Evolutionary conservation across 805 yeast genomes (phyloP), one percentile per base, ranked within the genome.

Genomic region (Starmerella lactis-condensi): DNA sequence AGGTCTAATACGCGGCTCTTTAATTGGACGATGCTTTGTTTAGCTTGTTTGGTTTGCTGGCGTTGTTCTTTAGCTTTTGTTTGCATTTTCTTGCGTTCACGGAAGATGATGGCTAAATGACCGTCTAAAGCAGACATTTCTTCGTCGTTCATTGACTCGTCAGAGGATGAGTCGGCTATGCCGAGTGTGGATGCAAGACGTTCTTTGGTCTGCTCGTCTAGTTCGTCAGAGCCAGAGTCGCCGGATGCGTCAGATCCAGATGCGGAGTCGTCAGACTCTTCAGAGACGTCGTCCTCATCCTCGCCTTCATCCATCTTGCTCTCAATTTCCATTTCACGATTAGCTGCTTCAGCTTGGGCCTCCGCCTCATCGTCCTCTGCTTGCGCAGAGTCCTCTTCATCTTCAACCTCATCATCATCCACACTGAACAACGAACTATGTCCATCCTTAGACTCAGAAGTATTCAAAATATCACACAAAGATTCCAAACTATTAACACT

Each of bases 81-180:
- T 32, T 79, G 52, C 0, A 77, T 75, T 37, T 67, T 71, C 42
- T 72, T 69, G 44, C 95, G 67, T 45, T 81, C 85, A 46, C 75
- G 69, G 63, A 85, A 85, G 33, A 85, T 85, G 32, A 64, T 65
- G 0, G 94, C 68, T 19, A 85, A 58, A 38, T 81, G 89, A 15
- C 64, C 76, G 49, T 85, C 96, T 44, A 85, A 66, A 14, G 83
- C 91, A 73, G 82, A 71, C 96, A 85, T 85, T 50, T 82, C 82
- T 45, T 83, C 94, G 52, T 83, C 95, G 37, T 83, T 92, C 91
- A 82, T 78, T 0, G 85, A 72, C 42, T 77, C 92, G 31, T 72
- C 77, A 17, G 26, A 32, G 5, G 29, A 17, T 7, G 17, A 13
- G 10, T 67, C 72, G 13, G 59, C 67, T 2, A 43, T 42, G 8